Percentiles rank a stretch among this genome's conserved stretches.
Evolutionary conservation across 257 asterid genomes (phyloP).

Genomic region (Plantago major): DNA sequence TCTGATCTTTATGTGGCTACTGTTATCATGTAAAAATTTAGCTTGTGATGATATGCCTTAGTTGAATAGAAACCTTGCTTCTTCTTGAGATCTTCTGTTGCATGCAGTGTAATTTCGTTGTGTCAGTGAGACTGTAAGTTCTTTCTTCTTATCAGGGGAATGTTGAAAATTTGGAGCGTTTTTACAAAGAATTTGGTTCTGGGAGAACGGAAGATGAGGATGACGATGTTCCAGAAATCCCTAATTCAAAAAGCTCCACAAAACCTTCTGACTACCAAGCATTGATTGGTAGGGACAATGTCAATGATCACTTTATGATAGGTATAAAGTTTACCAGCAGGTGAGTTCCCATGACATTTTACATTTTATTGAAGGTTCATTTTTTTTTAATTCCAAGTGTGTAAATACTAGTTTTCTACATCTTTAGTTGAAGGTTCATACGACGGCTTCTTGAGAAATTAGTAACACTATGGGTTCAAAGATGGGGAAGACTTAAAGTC

Average conservation of each 20-base stretch:
- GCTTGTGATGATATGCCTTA: too few species aligned
- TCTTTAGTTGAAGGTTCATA: too few species aligned
- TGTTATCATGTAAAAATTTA: too few species aligned
- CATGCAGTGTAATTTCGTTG: too few species aligned
- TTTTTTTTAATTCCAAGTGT: neutral
- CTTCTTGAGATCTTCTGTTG: too few species aligned
- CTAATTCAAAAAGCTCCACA: slow-evolving; percentile 40
- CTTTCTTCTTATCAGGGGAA: slow-evolving; percentile 34
- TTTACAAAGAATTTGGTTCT: slow-evolving; percentile 66
- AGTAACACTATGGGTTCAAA: too few species aligned
- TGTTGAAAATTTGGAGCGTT: slow-evolving; percentile 73
- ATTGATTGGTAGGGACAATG: slow-evolving; percentile 65
- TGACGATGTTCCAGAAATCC: slow-evolving; percentile 42
- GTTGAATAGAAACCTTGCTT: too few species aligned
- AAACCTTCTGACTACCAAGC: slow-evolving; percentile 82
- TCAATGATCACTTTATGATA: slow-evolving; percentile 82
- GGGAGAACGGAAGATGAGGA: slow-evolving; percentile 45
- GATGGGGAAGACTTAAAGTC: too few species aligned
- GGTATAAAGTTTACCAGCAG: slow-evolving; percentile 75
- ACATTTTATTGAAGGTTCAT: slow-evolving; percentile 11
- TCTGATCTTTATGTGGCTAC: too few species aligned
- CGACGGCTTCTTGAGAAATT: too few species aligned
- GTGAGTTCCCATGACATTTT: slow-evolving; percentile 35
- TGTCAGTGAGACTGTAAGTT: neutral
- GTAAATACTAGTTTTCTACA: too few species aligned